phyloP scores from a whole-genome alignment of 371 early-diverging fungal species.

The Cokeromyces recurvatus region DNA sequence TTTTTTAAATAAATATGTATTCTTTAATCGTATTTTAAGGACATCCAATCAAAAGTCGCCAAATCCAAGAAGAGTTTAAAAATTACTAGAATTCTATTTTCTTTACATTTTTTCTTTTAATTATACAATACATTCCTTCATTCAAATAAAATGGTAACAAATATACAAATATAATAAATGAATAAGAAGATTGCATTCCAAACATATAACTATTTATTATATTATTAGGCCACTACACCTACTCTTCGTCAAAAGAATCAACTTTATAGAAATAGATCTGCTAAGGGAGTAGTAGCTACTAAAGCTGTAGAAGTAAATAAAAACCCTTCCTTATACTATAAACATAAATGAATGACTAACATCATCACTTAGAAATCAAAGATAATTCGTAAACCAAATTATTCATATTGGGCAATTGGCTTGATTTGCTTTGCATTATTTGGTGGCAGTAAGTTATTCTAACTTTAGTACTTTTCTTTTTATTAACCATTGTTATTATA shows the following conservation, averaged over 20 bases:
- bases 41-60: too few species aligned
- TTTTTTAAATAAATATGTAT: too few species aligned
- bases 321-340: background rate
- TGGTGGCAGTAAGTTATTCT: constrained; percentile 27
- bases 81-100: too few species aligned
- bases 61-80: too few species aligned
- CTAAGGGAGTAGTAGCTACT: constrained; percentile 9
- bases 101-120: too few species aligned
- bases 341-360: background rate
- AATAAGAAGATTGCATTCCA: too few species aligned
- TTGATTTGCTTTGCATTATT: constrained; percentile 16
- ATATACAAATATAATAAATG: too few species aligned
- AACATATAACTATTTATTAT: too few species aligned
- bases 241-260: constrained; percentile 26
- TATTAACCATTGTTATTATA: background rate
- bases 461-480: too few species aligned
- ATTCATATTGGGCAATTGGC: constrained; percentile 16
- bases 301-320: constrained; percentile 16
- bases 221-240: constrained; percentile 25
- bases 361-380: constrained; percentile 6
- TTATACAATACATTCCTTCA: too few species aligned
- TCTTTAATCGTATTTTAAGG: too few species aligned
- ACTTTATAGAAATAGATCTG: constrained; percentile 21
- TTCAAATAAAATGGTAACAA: too few species aligned
- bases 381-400: constrained; percentile 2